phyloP scores from a whole-genome alignment of 2,329 filamentous ascomycete species.

The Pseudocercospora fijiensis region DNA sequence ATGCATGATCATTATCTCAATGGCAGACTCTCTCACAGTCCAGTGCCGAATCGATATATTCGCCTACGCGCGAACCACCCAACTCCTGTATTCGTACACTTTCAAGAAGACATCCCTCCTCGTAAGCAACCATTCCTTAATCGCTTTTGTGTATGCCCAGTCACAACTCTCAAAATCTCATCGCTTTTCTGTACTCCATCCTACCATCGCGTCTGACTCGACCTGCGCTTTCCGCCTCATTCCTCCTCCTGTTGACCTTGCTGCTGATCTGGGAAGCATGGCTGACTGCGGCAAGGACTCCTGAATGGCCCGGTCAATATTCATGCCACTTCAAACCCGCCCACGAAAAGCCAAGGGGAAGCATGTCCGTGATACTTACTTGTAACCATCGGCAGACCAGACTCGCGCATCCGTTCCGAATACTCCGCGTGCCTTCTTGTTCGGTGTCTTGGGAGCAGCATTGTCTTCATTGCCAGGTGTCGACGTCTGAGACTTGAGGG shows the following conservation, averaged over 20 bases:
- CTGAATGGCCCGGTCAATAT: background rate
- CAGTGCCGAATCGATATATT: background rate
- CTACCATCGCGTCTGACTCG: background rate
- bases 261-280: background rate
- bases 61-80: background rate
- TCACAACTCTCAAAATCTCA: background rate
- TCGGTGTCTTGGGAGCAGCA: constrained; percentile 1
- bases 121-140: background rate
- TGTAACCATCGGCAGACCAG: background rate
- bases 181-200: background rate
- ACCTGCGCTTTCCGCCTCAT: background rate
- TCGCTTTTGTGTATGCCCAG: background rate
- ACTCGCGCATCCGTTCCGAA: constrained; percentile 15
- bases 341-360: background rate
- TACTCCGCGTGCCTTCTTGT: background rate
- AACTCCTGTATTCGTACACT: background rate
- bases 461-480: background rate
- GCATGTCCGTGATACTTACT: background rate
- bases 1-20: background rate
- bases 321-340: background rate
- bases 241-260: background rate
- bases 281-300: background rate
- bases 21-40: constrained; percentile 1
- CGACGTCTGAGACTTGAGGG: background rate
- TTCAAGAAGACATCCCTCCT: background rate